These are phyloP conservation scores for Acanthamoeba triangularis DNA, from an alignment of 208 protist genomes.

Conservation along the genomic window DNA sequence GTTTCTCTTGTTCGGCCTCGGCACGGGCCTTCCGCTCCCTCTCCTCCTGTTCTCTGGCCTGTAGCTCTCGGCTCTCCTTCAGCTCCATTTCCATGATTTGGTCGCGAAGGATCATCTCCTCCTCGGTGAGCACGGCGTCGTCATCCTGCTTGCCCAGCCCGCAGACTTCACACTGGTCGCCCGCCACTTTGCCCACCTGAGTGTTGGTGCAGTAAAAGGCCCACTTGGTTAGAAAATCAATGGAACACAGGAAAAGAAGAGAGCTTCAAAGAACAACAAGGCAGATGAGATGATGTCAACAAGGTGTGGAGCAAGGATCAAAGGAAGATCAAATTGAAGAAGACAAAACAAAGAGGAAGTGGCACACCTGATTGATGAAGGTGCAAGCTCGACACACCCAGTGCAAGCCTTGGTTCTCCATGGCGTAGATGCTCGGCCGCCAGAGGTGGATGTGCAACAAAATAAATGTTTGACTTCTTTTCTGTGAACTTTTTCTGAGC, in stretches of 20 bases:
- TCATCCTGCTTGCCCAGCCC: background rate
- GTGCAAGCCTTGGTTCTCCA: background rate
- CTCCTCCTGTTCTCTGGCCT: background rate
- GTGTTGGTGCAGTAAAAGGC: too few relatives aligned
- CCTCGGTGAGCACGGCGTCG: slow-evolving; percentile 2
- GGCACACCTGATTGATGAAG: background rate
- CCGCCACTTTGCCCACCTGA: background rate
- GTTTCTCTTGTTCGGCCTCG: background rate
- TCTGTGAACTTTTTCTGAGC: background rate
- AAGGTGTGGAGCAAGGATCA: too few relatives aligned
- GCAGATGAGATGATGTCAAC: too few relatives aligned
- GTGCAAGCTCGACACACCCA: background rate
- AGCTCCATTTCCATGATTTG: slow-evolving; percentile 29
- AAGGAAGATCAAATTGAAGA: background rate
- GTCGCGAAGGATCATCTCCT: background rate
- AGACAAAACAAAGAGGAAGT: background rate
- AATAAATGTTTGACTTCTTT: too few relatives aligned
- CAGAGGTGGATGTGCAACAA: too few relatives aligned
- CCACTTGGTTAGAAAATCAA: background rate
- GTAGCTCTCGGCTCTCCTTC: background rate
- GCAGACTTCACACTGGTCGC: background rate
- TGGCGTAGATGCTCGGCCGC: too few relatives aligned
- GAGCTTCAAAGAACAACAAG: background rate
- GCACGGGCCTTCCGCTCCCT: background rate
- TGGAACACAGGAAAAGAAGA: background rate